Conservation (phyloP, 106 monocot species). For the Phalaenopsis equestris region DNA sequence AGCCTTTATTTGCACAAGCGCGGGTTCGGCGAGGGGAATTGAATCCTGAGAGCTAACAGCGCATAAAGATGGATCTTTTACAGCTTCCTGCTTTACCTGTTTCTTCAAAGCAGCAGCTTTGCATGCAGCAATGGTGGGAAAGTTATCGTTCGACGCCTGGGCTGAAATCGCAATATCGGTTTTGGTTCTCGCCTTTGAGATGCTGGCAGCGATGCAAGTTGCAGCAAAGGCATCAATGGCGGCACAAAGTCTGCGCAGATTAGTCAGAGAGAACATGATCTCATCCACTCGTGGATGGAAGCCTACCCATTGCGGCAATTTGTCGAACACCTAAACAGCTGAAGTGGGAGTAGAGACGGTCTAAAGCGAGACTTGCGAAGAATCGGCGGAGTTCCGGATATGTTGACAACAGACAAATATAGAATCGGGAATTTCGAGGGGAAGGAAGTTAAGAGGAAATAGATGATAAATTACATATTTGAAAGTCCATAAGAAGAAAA, state of each 20-base stretch:
- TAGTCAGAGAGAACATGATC: constrained; percentile 56
- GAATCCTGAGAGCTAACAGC: background rate
- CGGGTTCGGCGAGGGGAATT: constrained; percentile 30
- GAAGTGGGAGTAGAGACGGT: too few species aligned
- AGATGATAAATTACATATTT: background rate
- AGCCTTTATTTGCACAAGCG: constrained; percentile 53
- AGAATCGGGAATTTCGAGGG: background rate
- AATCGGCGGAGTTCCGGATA: background rate
- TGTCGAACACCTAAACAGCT: background rate
- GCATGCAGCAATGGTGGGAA: constrained; percentile 63
- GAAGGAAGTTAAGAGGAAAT: too few species aligned
- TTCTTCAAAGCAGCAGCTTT: constrained; percentile 31
- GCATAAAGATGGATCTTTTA: constrained; percentile 4
- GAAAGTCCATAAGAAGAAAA: background rate
- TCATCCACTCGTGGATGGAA: background rate
- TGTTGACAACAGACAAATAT: background rate
- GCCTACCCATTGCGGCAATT: background rate
- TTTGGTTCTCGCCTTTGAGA: constrained; percentile 32
- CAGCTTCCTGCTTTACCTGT: background rate
- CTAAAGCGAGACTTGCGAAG: background rate
- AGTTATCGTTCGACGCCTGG: constrained; percentile 20
- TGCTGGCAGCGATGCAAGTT: constrained; percentile 58
- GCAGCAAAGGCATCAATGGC: constrained; percentile 69
- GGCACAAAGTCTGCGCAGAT: constrained; percentile 58
- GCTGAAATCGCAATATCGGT: constrained; percentile 26